Conservation (phyloP, 805 yeast genomes). For the Candida pini region DNA sequence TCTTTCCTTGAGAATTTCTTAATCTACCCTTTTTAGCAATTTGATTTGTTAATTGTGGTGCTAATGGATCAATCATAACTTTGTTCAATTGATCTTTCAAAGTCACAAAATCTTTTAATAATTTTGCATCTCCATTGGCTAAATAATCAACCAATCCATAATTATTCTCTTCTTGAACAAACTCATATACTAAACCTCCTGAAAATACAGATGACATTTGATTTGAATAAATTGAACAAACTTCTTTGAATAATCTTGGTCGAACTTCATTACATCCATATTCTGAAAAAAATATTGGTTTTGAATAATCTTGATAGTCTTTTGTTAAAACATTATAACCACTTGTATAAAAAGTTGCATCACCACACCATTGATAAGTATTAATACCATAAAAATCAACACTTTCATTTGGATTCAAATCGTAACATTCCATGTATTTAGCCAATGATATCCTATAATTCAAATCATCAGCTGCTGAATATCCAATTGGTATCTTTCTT, state of each 20-base stretch:
- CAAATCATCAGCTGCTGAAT: slow-evolving; percentile 94
- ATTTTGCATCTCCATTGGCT: slow-evolving; percentile 35
- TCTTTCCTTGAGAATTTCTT: slow-evolving; percentile 13
- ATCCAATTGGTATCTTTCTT: slow-evolving; percentile 82
- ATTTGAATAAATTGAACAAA: slow-evolving; percentile 58
- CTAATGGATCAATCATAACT: slow-evolving; percentile 24
- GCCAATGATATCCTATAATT: slow-evolving; percentile 71
- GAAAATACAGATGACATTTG: slow-evolving; percentile 73
- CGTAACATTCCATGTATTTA: slow-evolving; percentile 72
- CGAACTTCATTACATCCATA: slow-evolving; percentile 82
- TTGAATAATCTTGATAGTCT: slow-evolving; percentile 61
- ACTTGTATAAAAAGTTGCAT: slow-evolving; percentile 73
- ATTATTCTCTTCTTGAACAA: slow-evolving; percentile 69
- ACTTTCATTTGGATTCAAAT: slow-evolving; percentile 41
- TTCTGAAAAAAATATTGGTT: slow-evolving; percentile 86
- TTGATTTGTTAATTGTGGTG: too few relatives aligned
- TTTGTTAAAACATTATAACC: slow-evolving; percentile 67
- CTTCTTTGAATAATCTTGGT: slow-evolving; percentile 78
- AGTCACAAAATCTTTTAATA: slow-evolving; percentile 39
- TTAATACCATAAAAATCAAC: slow-evolving; percentile 82
- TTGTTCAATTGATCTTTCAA: slow-evolving; percentile 39
- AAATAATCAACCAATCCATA: slow-evolving; percentile 64
- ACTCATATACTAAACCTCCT: slow-evolving; percentile 84
- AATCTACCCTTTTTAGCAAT: slow-evolving; percentile 17
- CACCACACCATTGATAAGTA: slow-evolving; percentile 84